Base-by-base conservation (phyloP, 2,329 filamentous ascomycete genomes). In the Fusarium sulawesiense region DNA sequence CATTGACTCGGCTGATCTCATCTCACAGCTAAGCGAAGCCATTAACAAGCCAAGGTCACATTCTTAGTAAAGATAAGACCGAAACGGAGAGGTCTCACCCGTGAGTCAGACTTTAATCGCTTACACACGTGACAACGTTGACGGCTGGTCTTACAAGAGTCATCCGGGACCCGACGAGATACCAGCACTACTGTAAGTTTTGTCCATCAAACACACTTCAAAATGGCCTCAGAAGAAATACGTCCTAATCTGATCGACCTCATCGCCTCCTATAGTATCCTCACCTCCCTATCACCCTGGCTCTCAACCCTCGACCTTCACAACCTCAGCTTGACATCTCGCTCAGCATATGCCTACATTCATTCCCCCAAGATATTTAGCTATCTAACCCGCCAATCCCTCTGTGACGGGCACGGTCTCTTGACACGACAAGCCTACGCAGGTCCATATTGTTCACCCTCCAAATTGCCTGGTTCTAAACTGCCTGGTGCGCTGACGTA, bases 371-470 rank as follows among this genome's bases (percentile, higher is more conserved):
- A 16, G 1, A 42, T 64, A 5, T 73, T 73, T 29, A 60, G 47
- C 6, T n/a, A 25, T 1, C 47, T 73, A 1, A 42, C 45, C 6
- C 64, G 56, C 2, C 60, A 56, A 4, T 64, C 49, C 4, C 55
- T 73, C 9, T 73, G 70, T 18, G 64, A 73, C 8, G 70, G 70
- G 0, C 70, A 49, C 5, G 70, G 70, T 2, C 57, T 73, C 6
- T 20, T 20, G 0, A 34, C 6, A 4, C 58, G 70, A 1, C 70
- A 73, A 30, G 44, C 30, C 8, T 72, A 56, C 18, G 40, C 32
- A 8, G 20, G 25, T 3, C 42, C 48, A 3, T 69, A 71, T 12
- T 13, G 20, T 8, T 7, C 12, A 10, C 16, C 11, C 9, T 34
- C 32, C 2, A 34, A 34, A 4, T 34, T 34, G 16, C 16, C 32